Conservation (phyloP, 139 green algal genomes). For the Coelastrella sp. region DNA sequence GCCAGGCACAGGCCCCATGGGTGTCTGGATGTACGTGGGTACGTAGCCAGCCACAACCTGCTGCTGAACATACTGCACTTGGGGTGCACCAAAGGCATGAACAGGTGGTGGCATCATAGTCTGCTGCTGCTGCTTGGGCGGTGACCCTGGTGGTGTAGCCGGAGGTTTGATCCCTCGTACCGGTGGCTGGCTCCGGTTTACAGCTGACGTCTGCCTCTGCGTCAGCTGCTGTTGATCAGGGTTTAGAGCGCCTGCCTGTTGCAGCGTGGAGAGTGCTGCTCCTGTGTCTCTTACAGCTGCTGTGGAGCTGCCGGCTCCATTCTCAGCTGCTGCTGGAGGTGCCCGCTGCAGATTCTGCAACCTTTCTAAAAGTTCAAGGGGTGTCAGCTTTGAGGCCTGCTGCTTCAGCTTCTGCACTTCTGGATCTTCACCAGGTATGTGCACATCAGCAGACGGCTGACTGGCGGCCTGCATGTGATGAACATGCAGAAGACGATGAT, state of each 20-base stretch:
- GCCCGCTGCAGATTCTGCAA: constrained; percentile 12
- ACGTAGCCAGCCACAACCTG: neutral
- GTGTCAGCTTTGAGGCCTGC: neutral
- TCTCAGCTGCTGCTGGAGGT: neutral
- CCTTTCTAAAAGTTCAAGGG: neutral
- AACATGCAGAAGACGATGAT: too few relatives aligned
- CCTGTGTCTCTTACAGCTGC: neutral
- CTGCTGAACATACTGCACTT: neutral
- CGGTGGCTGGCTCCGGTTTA: neutral
- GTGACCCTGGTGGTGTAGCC: neutral
- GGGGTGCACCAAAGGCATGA: neutral
- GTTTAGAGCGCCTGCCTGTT: neutral
- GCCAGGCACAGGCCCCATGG: neutral
- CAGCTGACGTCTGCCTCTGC: neutral
- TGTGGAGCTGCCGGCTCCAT: neutral
- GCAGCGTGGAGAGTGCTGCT: neutral
- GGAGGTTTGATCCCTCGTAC: neutral
- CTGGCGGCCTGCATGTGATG: neutral
- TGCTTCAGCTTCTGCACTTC: neutral
- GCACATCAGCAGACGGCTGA: neutral
- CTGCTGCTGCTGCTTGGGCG: neutral
- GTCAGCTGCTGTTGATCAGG: neutral
- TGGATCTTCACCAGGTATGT: neutral
- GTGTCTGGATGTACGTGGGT: too few relatives aligned
- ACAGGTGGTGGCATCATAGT: neutral